phyloP scores from a whole-genome alignment of 768 basidiomycete species.

The Pleurotus giganteus region DNA sequence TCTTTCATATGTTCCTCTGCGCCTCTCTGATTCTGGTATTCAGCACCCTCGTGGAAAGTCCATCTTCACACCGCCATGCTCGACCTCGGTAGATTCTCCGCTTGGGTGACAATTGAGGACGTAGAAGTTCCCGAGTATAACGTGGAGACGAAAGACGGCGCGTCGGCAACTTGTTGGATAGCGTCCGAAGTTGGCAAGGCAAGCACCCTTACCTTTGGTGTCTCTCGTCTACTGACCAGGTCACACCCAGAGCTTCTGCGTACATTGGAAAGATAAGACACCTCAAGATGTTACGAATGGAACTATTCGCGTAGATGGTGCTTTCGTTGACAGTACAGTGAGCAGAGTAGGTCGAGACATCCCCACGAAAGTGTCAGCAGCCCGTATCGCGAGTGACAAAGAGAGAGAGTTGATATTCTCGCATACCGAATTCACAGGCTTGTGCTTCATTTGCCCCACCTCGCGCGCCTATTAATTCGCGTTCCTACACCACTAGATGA shows the following conservation, averaged over 20 bases:
- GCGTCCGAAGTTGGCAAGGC: constrained; percentile 25
- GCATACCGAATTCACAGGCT: constrained; percentile 18
- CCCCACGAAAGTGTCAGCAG: background rate
- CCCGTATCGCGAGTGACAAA: constrained; percentile 6
- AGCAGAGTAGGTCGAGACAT: no score
- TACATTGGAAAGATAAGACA: constrained; percentile 14
- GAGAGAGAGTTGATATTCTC: constrained; percentile 17
- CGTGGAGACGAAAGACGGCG: constrained; percentile 15
- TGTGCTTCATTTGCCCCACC: background rate
- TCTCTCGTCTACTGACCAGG: background rate
- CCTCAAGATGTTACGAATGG: background rate
- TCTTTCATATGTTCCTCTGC: no score
- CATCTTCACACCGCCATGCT: no score
- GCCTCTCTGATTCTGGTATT: no score
- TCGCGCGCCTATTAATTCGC: background rate
- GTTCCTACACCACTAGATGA: constrained; percentile 18
- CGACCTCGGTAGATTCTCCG: constrained; percentile 12
- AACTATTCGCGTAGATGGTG: constrained; percentile 15
- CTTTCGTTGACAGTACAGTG: no score
- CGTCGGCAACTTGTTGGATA: constrained; percentile 21
- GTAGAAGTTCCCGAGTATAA: constrained; percentile 12
- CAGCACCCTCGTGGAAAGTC: no score
- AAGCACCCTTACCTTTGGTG: background rate
- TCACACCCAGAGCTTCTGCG: constrained; percentile 14
- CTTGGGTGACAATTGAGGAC: constrained; percentile 18